These are phyloP conservation scores for Spencermartinsiella europaea DNA, from an alignment of 805 yeast species.

Conservation along the genomic window DNA sequence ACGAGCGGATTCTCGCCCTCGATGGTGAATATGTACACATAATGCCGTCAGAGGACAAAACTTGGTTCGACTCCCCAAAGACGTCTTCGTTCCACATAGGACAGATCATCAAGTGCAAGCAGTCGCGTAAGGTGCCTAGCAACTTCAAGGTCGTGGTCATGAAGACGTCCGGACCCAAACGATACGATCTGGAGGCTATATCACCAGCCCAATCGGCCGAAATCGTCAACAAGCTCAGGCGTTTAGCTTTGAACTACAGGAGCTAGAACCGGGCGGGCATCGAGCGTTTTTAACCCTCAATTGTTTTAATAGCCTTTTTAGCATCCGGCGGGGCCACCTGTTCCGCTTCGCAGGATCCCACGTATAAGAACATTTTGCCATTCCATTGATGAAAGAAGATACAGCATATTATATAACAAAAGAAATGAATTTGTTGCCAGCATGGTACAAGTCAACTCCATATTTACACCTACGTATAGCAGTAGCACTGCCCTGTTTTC, in stretches of 20 bases:
- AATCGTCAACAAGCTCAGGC: constrained; percentile 65
- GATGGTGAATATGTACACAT: constrained; percentile 94
- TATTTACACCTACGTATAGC: no score
- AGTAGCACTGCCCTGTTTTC: no score
- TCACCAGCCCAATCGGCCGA: constrained; percentile 58
- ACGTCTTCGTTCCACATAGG: constrained; percentile 83
- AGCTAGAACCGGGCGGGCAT: constrained; percentile 17
- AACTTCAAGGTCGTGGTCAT: constrained; percentile 77
- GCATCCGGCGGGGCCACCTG: no score
- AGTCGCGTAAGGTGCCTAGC: constrained; percentile 65
- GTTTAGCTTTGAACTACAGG: constrained; percentile 51
- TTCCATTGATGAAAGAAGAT: no score
- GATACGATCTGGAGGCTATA: constrained; percentile 81
- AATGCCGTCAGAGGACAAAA: constrained; percentile 75
- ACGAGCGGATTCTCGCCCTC: constrained; percentile 76
- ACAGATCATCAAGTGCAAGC: constrained; percentile 70
- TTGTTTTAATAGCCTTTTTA: no score
- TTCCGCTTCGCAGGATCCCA: no score
- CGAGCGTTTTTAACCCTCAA: no score
- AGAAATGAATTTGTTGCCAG: no score
- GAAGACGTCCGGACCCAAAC: constrained; percentile 64
- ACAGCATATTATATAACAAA: no score
- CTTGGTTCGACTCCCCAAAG: constrained; percentile 68
- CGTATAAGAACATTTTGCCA: no score
- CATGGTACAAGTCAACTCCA: no score